Conservation (phyloP, 768 basidiomycete species). For the Mycena maculata region DNA sequence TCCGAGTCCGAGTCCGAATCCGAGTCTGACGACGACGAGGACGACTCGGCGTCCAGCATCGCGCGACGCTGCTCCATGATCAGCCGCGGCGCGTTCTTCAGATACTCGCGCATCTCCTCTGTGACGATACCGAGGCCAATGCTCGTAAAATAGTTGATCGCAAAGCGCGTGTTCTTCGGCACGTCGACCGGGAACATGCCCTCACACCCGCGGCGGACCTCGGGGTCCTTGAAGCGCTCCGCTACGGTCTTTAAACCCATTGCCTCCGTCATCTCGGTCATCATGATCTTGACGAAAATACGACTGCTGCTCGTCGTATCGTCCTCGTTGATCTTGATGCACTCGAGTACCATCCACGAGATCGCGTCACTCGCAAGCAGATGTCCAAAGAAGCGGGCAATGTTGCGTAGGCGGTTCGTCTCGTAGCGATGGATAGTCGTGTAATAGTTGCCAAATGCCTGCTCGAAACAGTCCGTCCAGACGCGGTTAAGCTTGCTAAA, state of each 20-base stretch:
- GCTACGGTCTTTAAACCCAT: slow-evolving; percentile 91
- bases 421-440: slow-evolving; percentile 98
- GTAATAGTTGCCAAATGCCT: slow-evolving; percentile 91
- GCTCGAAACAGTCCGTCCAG: slow-evolving; percentile 92
- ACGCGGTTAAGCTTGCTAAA: slow-evolving; percentile 96
- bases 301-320: slow-evolving; percentile 96
- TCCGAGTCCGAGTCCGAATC: slow-evolving; percentile 50
- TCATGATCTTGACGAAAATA: slow-evolving; percentile 97
- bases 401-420: slow-evolving; percentile 97
- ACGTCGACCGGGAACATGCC: slow-evolving; percentile 97
- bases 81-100: slow-evolving; percentile 94
- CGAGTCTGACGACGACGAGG: slow-evolving; percentile 50
- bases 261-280: slow-evolving; percentile 94
- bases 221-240: slow-evolving; percentile 91
- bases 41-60: slow-evolving; percentile 77
- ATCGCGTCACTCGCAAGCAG: slow-evolving; percentile 87
- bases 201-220: slow-evolving; percentile 75
- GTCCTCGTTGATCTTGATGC: slow-evolving; percentile 95
- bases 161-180: slow-evolving; percentile 95
- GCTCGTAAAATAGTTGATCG: slow-evolving; percentile 98
- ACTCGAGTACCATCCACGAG: slow-evolving; percentile 88
- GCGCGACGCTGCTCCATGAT: slow-evolving; percentile 96
- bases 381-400: slow-evolving; percentile 96
- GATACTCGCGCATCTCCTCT: slow-evolving; percentile 95
- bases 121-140: slow-evolving; percentile 91